phyloP scores from a whole-genome alignment of 331 rosid species.

The Rosa hybrid region DNA sequence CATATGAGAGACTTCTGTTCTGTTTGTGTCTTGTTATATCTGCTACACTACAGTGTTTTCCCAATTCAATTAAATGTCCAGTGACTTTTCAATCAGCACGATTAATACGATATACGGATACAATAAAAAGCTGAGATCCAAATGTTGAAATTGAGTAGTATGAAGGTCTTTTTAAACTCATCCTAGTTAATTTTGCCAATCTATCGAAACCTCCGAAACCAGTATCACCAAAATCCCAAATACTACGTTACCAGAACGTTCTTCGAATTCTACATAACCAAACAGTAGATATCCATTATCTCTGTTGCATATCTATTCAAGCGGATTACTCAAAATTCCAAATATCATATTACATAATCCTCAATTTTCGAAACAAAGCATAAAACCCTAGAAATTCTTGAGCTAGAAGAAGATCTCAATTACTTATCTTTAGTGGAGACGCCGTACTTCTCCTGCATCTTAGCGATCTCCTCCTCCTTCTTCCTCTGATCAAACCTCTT shows the following conservation, averaged over 20 bases:
- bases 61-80: not conserved
- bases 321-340: not conserved
- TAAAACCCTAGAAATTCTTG: too few species aligned
- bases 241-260: not conserved
- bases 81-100: not conserved
- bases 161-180: not conserved
- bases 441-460: constrained; percentile 82
- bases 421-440: constrained; percentile 81
- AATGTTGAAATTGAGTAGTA: not conserved
- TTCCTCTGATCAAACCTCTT: constrained; percentile 92
- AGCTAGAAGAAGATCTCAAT: not conserved
- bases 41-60: not conserved
- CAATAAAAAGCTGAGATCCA: not conserved
- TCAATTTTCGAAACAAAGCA: too few species aligned
- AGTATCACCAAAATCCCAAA: not conserved
- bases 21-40: not conserved
- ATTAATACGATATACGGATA: too few species aligned
- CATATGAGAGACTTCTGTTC: not conserved
- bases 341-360: not conserved
- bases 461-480: constrained; percentile 85
- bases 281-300: not conserved
- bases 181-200: not conserved
- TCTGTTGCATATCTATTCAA: not conserved
- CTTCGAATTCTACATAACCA: not conserved
- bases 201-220: not conserved